Conservation (phyloP, 2,329 filamentous ascomycete genomes). For the Rhynchosporium agropyri region DNA sequence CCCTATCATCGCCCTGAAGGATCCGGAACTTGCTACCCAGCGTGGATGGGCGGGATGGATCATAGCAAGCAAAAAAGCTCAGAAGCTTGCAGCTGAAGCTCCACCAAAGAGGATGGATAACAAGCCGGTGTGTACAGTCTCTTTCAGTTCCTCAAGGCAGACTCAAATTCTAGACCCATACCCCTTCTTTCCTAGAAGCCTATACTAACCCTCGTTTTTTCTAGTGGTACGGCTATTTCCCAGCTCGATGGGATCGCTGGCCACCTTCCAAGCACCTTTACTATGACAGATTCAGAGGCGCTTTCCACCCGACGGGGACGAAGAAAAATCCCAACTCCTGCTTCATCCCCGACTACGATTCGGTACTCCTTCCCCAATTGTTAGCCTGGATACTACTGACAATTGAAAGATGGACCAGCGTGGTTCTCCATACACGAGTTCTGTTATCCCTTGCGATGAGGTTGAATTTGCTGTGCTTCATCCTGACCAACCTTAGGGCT, state of each 20-base stretch:
- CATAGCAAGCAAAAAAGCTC: conserved; percentile 2
- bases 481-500: not conserved
- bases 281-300: conserved; percentile 30
- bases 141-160: not conserved
- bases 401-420: conserved; percentile 17
- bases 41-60: conserved; percentile 27
- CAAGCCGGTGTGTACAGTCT: not conserved
- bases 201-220: conserved; percentile 19
- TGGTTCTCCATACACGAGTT: not conserved
- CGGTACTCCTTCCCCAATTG: not conserved
- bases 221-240: conserved; percentile 7
- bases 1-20: conserved; percentile 22
- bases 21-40: conserved; percentile 21
- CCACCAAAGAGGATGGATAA: conserved; percentile 1
- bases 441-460: conserved; percentile 11
- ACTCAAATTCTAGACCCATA: not conserved
- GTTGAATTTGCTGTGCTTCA: conserved; percentile 16
- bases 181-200: not conserved
- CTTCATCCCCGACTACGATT: conserved; percentile 5
- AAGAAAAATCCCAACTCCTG: conserved; percentile 2
- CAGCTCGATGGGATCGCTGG: conserved; percentile 26
- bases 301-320: not conserved
- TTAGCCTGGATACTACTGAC: not conserved
- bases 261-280: conserved; percentile 32
- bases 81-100: conserved; percentile 3